phyloP scores from a whole-genome alignment of 768 basidiomycete species.

The Mycena vitilis region DNA sequence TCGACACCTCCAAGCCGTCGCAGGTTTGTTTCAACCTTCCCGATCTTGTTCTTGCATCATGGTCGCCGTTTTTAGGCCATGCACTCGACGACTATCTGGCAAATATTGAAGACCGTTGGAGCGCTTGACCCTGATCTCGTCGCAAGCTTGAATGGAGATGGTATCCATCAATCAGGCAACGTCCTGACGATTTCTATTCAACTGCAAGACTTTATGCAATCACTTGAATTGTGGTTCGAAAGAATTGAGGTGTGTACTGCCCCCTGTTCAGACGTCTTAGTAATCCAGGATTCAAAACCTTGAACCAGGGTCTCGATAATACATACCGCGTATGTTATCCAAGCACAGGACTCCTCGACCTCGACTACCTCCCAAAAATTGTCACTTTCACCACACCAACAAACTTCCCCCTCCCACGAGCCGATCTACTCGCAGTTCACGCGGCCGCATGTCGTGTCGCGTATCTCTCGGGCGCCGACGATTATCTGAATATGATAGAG shows the following conservation, averaged over 20 bases:
- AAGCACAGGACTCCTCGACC: not conserved
- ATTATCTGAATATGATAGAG: not conserved
- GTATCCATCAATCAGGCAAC: slow-evolving; percentile 10
- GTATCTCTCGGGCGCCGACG: not conserved
- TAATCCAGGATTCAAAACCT: not conserved
- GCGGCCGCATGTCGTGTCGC: slow-evolving; percentile 7
- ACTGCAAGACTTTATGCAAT: not conserved
- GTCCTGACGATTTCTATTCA: not conserved
- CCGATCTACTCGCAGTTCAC: slow-evolving; percentile 1
- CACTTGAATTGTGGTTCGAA: not conserved
- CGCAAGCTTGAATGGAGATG: not conserved
- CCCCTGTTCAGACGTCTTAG: not conserved
- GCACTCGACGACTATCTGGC: not conserved
- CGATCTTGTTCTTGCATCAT: not conserved
- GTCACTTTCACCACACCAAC: not conserved
- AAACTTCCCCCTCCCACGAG: not conserved
- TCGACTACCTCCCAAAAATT: not conserved
- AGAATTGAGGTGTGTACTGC: slow-evolving; percentile 1
- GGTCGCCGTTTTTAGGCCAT: not conserved
- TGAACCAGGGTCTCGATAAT: not conserved
- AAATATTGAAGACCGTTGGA: not conserved
- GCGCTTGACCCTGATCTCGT: not conserved
- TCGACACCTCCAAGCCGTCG: not conserved
- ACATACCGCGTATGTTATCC: not conserved
- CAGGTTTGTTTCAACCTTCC: not conserved